Base-by-base conservation (phyloP, 768 basidiomycete species). In the Exidia glandulosa region DNA sequence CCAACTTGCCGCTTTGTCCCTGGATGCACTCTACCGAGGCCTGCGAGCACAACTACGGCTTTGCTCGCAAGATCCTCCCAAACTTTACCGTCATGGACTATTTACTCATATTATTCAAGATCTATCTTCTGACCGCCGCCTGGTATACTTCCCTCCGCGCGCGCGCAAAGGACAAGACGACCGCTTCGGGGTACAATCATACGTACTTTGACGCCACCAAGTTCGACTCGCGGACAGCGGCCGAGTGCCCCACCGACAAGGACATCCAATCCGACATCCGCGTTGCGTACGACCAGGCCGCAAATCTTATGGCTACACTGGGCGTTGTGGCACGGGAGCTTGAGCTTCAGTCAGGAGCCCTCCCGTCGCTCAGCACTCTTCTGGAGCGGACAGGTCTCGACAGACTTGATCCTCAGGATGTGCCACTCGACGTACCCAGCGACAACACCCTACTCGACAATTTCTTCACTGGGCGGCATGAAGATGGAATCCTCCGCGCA, bases 71-170 rank as follows among this genome's bases (percentile, higher is more conserved):
- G 23, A 63, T 75, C 3, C 52, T 73, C 41, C 63, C 63, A 14
- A 75, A 76, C 59, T 77, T 76, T 63, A 71, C 70, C 0, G 50
- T 70, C 27, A 63, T 68, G 2, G 72, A 77, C 60, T 68, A 72
- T 57, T 25, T 63, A 2, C 61, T 69, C 31, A 70, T 74, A 66
- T 50, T 67, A 7, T 71, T 69, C 2, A 75, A 75, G 60, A 62
- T 72, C 30, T 3, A 3, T 57, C 12, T 41, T 10, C 12, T n/a
- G n/a, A n/a, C n/a, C n/a, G n/a, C n/a, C 57, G 14, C 32, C 13
- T 4, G 41, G 41, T n/a, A 3, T n/a, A 7, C 23, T 45, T 16
- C 3, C 41, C 16, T 3, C 41, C 14, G 41, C 7, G 41, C 14
- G 7, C 5, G 41, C 16, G 4, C 41, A 7, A 16, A 36, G 7